Percentiles rank a stretch among this genome's conserved stretches.
Evolutionary conservation across 2,329 filamentous ascomycete species (phyloP).

Genomic region (Periconia digitata): DNA sequence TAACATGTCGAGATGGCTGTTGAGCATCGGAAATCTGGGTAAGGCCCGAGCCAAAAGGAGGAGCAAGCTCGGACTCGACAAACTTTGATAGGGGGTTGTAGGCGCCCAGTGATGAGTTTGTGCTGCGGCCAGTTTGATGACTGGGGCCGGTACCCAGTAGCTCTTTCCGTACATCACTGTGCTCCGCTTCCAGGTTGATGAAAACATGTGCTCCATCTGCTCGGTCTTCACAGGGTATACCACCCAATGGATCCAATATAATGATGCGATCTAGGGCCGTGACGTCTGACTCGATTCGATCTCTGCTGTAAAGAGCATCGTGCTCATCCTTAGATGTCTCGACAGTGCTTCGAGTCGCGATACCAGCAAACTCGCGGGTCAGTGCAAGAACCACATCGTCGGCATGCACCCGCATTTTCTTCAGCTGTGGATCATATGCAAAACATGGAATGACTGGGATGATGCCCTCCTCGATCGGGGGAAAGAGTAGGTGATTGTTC

Average conservation of each 20-base stretch:
- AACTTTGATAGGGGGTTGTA: conserved; percentile 52
- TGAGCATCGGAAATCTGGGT: conserved; percentile 16
- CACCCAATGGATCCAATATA: conserved; percentile 82
- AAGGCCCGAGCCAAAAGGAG: conserved; percentile 17
- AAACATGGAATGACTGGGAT: conserved; percentile 71
- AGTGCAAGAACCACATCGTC: conserved; percentile 75
- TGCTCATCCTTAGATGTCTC: conserved; percentile 9
- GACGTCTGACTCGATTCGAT: conserved; percentile 31
- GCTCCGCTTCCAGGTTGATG: conserved; percentile 93
- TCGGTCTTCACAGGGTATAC: conserved; percentile 69
- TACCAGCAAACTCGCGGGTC: conserved; percentile 71
- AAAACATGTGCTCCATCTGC: conserved; percentile 74
- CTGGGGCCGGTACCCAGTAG: conserved; percentile 38
- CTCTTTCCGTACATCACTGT: conserved; percentile 65
- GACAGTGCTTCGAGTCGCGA: conserved; percentile 45
- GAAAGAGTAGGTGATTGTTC: conserved; percentile 58
- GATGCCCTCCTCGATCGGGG: conserved; percentile 66
- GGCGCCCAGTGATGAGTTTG: conserved; percentile 17
- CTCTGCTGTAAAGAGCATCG: conserved; percentile 30
- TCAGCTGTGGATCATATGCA: conserved; percentile 56
- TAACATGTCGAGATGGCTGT: conserved; percentile 52
- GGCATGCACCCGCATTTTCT: conserved; percentile 51
- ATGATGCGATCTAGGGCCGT: conserved; percentile 76
- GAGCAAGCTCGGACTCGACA: conserved; percentile 30
- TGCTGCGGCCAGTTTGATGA: conserved; percentile 6